Evolutionary conservation across 306 rosid species (phyloP), one percentile per base, ranked within the genome.

Genomic region (Trifolium subterraneum): DNA sequence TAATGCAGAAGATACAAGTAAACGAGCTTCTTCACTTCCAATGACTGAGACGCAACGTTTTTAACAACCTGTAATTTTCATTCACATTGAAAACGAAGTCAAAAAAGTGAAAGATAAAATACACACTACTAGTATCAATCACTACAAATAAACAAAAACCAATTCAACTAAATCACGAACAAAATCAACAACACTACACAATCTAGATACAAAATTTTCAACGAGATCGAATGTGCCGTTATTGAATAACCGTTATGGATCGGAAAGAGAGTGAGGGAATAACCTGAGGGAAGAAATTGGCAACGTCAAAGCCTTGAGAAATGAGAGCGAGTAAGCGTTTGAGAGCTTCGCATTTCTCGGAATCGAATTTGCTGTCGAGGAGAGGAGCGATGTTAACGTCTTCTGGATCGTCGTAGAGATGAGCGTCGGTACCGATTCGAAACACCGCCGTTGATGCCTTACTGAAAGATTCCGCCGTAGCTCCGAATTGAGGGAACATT

Each of bases 351-450:
- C 87, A 88, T 74, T 90, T 95, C 84, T 92, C 99, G 55, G 96
- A 88, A 77, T 92, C 99, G 88, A 92, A 95, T 81, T 79, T 92
- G 87, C 98, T 92, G 70, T 94, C 98, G 68, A 95, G 93, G 22
- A 92, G 87, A 19, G 93, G 88, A 33, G 88, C 88, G 70, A 95
- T 95, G 82, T 68, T 92, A 52, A 86, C 99, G 25, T 95, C 97
- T 5, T 92, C 97, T 23, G 99, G 99, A 23, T 95, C 99, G 83
- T 95, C 98, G 92, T 95, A 95, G 75, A 95, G 98, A 80, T 92
- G 98, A 2, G 99, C 98, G 74, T 95, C 99, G n/a, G 99, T 90
- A 14, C 99, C 98, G 88, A 95, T 92, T 76, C 98, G 92, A 82
- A 90, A 88, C 81, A 95, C 92, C 74, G 88, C 79, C 56, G 99